Evolutionary conservation across 441 rosid species (phyloP).

Genomic region (Eruca vesicaria): DNA sequence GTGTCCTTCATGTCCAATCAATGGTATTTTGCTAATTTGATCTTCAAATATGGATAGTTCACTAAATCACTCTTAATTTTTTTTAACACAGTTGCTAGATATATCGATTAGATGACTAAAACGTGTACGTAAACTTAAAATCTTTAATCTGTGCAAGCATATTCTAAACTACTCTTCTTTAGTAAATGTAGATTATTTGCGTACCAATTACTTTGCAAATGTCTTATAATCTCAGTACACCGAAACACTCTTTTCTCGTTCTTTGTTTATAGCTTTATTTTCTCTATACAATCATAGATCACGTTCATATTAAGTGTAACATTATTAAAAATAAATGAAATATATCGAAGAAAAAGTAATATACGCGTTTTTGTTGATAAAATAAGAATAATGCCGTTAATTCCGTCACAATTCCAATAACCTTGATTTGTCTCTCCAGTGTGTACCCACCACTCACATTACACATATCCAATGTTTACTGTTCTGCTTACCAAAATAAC

Average conservation of each 20-base stretch:
- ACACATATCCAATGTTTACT: slow-evolving; percentile 25
- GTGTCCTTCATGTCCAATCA: too few relatives aligned
- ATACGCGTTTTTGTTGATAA: slow-evolving; percentile 3
- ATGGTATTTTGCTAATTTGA: too few relatives aligned
- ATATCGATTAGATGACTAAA: too few relatives aligned
- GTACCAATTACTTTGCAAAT: slow-evolving; percentile 17
- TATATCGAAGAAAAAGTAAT: neutral
- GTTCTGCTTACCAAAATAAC: slow-evolving; percentile 30
- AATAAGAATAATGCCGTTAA: slow-evolving; percentile 17
- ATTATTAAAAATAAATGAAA: neutral
- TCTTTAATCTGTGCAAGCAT: neutral
- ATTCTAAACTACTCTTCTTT: neutral
- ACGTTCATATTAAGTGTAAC: neutral
- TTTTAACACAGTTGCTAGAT: too few relatives aligned
- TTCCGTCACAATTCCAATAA: slow-evolving; percentile 35
- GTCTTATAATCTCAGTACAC: slow-evolving; percentile 30
- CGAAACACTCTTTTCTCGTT: slow-evolving; percentile 25
- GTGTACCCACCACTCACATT: slow-evolving; percentile 32
- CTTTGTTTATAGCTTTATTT: neutral
- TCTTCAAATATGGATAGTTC: too few relatives aligned
- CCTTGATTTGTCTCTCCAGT: slow-evolving; percentile 34
- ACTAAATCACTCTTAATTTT: too few relatives aligned
- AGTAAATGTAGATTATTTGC: neutral
- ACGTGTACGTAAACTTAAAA: too few relatives aligned
- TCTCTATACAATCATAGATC: neutral